Percentiles rank a stretch among this genome's conserved stretches.
phyloP scores from a whole-genome alignment of 2,329 filamentous ascomycete species.

The Phialocephala subalpina region DNA sequence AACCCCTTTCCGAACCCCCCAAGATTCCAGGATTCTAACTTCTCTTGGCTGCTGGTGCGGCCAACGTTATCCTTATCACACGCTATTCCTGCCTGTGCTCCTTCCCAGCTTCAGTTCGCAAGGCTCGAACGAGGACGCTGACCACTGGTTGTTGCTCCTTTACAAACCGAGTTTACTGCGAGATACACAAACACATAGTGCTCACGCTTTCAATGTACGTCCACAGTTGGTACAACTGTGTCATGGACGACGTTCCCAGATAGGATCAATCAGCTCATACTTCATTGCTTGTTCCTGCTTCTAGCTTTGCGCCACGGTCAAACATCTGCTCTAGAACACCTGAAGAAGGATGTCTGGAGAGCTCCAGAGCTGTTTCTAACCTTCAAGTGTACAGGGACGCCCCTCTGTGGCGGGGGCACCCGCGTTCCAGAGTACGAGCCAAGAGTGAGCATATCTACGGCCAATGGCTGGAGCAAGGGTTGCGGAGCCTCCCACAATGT shows the following conservation, averaged over 20 bases:
- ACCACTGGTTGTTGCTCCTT: not conserved
- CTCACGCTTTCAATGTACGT: not conserved
- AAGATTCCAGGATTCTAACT: not conserved
- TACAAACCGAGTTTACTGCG: not conserved
- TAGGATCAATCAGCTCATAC: not conserved
- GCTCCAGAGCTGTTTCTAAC: not conserved
- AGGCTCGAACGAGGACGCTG: not conserved
- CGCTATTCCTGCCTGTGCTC: not conserved
- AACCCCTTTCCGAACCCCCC: not conserved
- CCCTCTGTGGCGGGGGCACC: constrained; percentile 1
- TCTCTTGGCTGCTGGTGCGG: constrained; percentile 6
- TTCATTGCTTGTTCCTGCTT: not conserved
- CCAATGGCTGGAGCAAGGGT: constrained; percentile 11
- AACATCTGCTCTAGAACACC: not conserved
- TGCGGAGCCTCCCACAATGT: not conserved
- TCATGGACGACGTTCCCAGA: not conserved
- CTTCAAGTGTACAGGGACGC: not conserved
- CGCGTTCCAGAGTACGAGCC: constrained; percentile 1
- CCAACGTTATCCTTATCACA: constrained; percentile 13
- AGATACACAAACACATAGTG: constrained; percentile 9
- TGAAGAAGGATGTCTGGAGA: not conserved
- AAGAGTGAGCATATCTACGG: constrained; percentile 16
- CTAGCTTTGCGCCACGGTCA: not conserved
- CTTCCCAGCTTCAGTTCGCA: not conserved
- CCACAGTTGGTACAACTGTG: not conserved